These are phyloP conservation scores for Leishmania aethiopica DNA, from an alignment of 208 protist genomes.

Conservation along the genomic window DNA sequence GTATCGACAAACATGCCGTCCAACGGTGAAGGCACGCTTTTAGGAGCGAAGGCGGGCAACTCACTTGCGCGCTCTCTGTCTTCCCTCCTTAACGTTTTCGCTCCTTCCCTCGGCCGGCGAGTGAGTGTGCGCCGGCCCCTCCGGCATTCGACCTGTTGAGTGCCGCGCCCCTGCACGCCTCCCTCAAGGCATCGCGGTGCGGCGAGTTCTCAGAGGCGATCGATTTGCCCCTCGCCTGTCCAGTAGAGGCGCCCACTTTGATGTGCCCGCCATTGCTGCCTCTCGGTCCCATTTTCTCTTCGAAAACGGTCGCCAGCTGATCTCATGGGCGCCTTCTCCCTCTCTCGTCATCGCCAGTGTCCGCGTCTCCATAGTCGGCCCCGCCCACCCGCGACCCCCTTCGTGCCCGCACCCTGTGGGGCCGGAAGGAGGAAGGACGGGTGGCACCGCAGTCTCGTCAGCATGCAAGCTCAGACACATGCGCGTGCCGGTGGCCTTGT, in stretches of 20 bases:
- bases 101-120: not conserved
- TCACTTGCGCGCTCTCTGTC: not conserved
- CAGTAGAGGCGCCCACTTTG: not conserved
- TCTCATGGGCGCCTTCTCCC: not conserved
- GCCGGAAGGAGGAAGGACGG: not conserved
- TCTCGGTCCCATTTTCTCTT: not conserved
- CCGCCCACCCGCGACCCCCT: not conserved
- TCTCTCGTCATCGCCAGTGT: not conserved
- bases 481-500: not conserved
- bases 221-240: not conserved
- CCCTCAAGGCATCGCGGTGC: not conserved
- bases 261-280: not conserved
- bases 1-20: not conserved
- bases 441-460: too few relatives aligned
- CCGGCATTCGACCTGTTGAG: too few relatives aligned
- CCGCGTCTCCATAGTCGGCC: not conserved
- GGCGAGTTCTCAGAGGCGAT: not conserved
- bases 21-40: not conserved
- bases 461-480: too few relatives aligned
- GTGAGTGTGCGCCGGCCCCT: not conserved
- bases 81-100: not conserved
- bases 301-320: not conserved
- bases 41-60: not conserved
- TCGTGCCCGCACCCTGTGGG: not conserved
- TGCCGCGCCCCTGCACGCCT: not conserved